phyloP scores from a whole-genome alignment of 2,329 filamentous ascomycete genomes.

The Cryphonectria radicalis region DNA sequence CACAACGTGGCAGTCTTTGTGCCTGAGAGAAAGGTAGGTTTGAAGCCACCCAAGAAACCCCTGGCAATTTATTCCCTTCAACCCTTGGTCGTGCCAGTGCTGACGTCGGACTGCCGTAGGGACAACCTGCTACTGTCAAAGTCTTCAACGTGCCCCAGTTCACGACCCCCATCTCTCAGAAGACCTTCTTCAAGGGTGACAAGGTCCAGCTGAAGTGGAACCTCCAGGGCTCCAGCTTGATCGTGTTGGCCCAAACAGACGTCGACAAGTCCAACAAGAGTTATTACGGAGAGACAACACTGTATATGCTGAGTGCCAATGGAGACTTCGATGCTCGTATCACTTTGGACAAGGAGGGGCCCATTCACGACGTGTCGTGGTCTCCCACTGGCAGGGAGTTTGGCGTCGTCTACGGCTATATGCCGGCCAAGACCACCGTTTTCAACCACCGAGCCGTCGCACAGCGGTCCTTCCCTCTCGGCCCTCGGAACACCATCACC shows the following conservation, averaged over 20 bases:
- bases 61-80: background rate
- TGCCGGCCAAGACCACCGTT: constrained; percentile 98
- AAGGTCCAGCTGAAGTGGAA: constrained; percentile 99
- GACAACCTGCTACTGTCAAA: constrained; percentile 90
- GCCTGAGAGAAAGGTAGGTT: constrained; percentile 85
- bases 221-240: constrained; percentile 82
- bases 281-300: constrained; percentile 97
- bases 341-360: constrained; percentile 51
- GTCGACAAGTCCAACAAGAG: constrained; percentile 98
- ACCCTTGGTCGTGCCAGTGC: constrained; percentile 6
- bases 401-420: constrained; percentile 95
- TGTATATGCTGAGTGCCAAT: constrained; percentile 91
- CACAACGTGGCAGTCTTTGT: constrained; percentile 94
- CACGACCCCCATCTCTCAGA: constrained; percentile 81
- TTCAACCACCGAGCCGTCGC: constrained; percentile 88
- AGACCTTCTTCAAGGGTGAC: constrained; percentile 99
- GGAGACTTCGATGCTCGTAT: constrained; percentile 92
- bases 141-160: constrained; percentile 94
- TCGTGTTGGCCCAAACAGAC: constrained; percentile 95
- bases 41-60: background rate
- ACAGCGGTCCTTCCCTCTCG: constrained; percentile 83
- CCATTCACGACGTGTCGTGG: constrained; percentile 47
- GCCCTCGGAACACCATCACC: constrained; percentile 89
- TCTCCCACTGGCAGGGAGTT: constrained; percentile 98
- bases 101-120: constrained; percentile 55